phyloP scores from a whole-genome alignment of 2,329 filamentous ascomycete species.

The Colletotrichum noveboracense region DNA sequence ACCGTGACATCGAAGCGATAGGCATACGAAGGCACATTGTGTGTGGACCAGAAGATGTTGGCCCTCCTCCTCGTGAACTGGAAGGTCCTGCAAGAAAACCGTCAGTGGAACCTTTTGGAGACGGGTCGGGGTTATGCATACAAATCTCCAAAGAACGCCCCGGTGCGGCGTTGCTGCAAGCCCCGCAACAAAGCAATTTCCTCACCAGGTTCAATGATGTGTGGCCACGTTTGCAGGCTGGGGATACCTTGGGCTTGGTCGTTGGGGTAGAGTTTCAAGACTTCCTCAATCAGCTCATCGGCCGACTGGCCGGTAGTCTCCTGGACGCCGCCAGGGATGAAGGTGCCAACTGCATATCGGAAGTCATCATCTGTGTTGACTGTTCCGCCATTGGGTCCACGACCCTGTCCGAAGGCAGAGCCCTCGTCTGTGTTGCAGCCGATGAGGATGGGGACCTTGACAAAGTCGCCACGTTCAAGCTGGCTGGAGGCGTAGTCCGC shows the following conservation, averaged over 20 bases:
- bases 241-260: conserved; percentile 38
- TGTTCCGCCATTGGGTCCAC: conserved; percentile 14
- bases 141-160: conserved; percentile 30
- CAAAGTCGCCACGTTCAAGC: conserved; percentile 34
- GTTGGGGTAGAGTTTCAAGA: conserved; percentile 34
- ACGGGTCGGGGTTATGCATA: conserved; percentile 1
- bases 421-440: conserved; percentile 41
- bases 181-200: conserved; percentile 27
- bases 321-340: conserved; percentile 13
- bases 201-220: conserved; percentile 31
- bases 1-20: conserved; percentile 39
- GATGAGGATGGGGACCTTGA: conserved; percentile 37
- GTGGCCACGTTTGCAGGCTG: conserved; percentile 35
- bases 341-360: conserved; percentile 14
- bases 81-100: conserved; percentile 22
- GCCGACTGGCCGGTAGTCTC: conserved; percentile 25
- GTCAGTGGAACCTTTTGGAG: background rate
- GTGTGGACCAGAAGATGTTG: conserved; percentile 30
- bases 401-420: conserved; percentile 26
- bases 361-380: conserved; percentile 35
- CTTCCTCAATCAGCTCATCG: conserved; percentile 26
- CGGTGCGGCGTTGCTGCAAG: conserved; percentile 33
- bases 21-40: conserved; percentile 30
- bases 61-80: conserved; percentile 31
- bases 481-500: conserved; percentile 33